Base-by-base conservation (phyloP, 352 stramenopile genomes). In the Aphanomyces cochlioides region DNA sequence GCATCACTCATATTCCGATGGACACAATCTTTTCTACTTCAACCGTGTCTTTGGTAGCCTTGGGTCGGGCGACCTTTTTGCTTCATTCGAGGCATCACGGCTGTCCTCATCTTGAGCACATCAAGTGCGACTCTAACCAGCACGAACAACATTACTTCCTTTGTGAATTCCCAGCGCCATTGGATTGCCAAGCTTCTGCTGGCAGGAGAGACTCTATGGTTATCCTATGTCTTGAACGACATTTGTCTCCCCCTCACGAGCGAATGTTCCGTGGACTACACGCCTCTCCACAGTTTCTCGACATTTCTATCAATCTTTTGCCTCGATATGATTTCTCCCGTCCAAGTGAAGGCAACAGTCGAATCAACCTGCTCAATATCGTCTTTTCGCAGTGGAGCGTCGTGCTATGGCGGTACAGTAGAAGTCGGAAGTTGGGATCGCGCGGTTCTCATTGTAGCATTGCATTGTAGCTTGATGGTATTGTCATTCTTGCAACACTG, bases 51-150 rank as follows among this genome's bases (percentile, higher is more conserved):
- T 61, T 28, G 63, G 63, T 5, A 38, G 48, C 8, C 58, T 5
- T 69, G 63, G 63, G 15, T 69, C 63, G 63, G 63, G 5, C 63
- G 63, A 13, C 63, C 63, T 10, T 61, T 69, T 1, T 56, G 56
- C 28, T 28, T 61, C 17, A 10, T 69, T 7, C 63, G 63, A 8
- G 40, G 63, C 21, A 17, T 69, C 21, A 69, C 63, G 47, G 63
- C 63, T 17, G 34, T 60, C 7, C 28, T 36, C 19, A 34, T 69
- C 47, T 13, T 69, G 5, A 43, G 15, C 17, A 69, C 63, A 1
- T 17, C 19, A 28, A 12, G 7, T 8, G 21, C 37, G 36, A 41
- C 48, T 3, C 17, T 69, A 28, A 2, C 37, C 15, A n/a, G 8
- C 1, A 64, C n/a, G 15, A 17, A 15, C 57, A 7, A 40, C 57